These are phyloP conservation scores for Thelonectria discophora DNA, from an alignment of 2,329 filamentous ascomycete species.

Conservation along the genomic window DNA sequence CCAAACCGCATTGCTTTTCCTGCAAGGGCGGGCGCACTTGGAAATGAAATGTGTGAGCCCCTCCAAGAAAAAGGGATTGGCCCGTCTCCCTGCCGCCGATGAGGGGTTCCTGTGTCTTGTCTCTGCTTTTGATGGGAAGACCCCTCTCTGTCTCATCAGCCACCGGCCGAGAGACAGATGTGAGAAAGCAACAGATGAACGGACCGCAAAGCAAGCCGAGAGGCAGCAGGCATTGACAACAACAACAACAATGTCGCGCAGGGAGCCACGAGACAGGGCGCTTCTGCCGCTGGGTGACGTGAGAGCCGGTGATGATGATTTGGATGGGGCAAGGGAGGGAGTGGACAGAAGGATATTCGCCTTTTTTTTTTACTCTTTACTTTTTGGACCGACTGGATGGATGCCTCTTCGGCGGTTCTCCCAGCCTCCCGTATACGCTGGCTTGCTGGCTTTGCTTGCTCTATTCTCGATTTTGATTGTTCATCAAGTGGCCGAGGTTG, in stretches of 20 bases:
- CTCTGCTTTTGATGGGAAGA: not conserved
- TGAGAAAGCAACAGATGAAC: constrained; percentile 17
- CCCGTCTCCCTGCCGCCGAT: not conserved
- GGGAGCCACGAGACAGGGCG: constrained; percentile 36
- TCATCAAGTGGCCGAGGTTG: not conserved
- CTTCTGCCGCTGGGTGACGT: constrained; percentile 34
- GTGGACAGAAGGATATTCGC: constrained; percentile 14
- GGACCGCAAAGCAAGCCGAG: constrained; percentile 25
- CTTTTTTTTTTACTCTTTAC: not conserved
- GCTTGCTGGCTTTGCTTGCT: constrained; percentile 13
- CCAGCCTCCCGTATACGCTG: constrained; percentile 1
- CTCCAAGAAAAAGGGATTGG: not conserved
- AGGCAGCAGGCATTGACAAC: constrained; percentile 20
- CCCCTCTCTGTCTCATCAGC: not conserved
- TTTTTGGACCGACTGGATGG: not conserved
- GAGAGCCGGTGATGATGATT: constrained; percentile 19
- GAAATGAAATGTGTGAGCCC: constrained; percentile 3
- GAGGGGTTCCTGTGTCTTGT: constrained; percentile 11
- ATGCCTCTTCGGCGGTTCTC: not conserved
- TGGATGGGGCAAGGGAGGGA: not conserved
- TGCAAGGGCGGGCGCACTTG: constrained; percentile 20
- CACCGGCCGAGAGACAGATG: constrained; percentile 10
- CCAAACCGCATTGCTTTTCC: constrained; percentile 14
- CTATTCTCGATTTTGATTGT: constrained; percentile 16
- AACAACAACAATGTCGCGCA: constrained; percentile 35